Conservation (phyloP, 2,329 filamentous ascomycete genomes). For the Macrophomina pseudophaseolina region DNA sequence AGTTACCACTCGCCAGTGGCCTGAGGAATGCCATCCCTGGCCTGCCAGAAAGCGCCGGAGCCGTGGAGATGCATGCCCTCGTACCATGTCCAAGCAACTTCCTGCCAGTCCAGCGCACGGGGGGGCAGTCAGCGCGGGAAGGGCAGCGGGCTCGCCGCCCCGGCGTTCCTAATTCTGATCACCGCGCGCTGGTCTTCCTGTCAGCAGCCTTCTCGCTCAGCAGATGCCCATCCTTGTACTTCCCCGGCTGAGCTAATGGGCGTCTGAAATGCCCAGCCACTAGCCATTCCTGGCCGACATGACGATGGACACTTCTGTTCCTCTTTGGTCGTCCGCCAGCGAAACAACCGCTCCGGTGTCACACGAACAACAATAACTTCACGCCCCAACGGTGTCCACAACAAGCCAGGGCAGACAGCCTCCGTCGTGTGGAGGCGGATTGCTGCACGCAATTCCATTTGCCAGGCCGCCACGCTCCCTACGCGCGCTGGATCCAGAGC, state of each 20-base stretch:
- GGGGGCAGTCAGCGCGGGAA: neutral
- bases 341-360: neutral
- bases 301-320: conserved; percentile 9
- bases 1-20: conserved; percentile 10
- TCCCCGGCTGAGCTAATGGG: neutral
- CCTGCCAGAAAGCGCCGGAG: neutral
- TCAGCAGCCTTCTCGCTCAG: conserved; percentile 6
- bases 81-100: neutral
- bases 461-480: neutral
- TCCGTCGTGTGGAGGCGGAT: neutral
- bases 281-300: conserved; percentile 13
- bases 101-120: neutral
- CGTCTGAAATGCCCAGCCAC: conserved; percentile 7
- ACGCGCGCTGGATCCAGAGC: neutral
- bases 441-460: neutral
- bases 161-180: conserved; percentile 3
- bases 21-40: conserved; percentile 20
- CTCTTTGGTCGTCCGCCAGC: neutral
- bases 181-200: neutral
- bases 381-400: neutral
- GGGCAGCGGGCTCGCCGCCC: neutral
- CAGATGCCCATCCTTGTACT: neutral
- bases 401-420: neutral
- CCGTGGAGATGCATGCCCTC: neutral
- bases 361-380: neutral